Conservation (phyloP, 108 stramenopile genomes). For the Thalassiosira profunda region DNA sequence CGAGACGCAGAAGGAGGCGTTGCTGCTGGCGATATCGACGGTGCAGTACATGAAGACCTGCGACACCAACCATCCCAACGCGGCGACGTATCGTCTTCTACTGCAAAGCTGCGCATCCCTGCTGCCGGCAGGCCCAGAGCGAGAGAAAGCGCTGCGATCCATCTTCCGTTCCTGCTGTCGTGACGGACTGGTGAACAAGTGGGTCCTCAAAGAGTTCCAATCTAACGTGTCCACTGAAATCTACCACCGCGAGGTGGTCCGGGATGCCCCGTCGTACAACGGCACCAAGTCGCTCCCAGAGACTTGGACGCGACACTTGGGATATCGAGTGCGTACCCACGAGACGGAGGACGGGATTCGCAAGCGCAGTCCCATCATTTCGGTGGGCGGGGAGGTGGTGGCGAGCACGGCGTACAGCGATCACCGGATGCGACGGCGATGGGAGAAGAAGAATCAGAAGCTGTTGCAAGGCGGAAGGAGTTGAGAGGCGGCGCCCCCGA, state of each 20-base stretch:
- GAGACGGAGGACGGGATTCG: constrained; percentile 29
- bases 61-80: constrained; percentile 52
- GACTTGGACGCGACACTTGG: constrained; percentile 76
- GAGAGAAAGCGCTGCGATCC: constrained; percentile 60
- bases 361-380: constrained; percentile 61
- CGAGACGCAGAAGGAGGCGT: constrained; percentile 19
- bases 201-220: constrained; percentile 61
- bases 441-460: constrained; percentile 58
- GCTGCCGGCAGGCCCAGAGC: constrained; percentile 47
- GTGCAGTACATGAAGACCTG: constrained; percentile 52
- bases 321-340: constrained; percentile 48
- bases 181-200: constrained; percentile 71
- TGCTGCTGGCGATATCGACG: constrained; percentile 48
- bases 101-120: constrained; percentile 63
- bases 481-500: too few relatives aligned
- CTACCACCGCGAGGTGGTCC: constrained; percentile 66
- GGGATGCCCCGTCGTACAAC: constrained; percentile 43
- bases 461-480: constrained; percentile 74
- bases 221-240: constrained; percentile 49
- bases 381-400: constrained; percentile 65
- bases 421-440: constrained; percentile 73
- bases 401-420: constrained; percentile 67
- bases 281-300: constrained; percentile 62
- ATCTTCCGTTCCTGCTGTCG: constrained; percentile 73
- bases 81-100: constrained; percentile 63